Evolutionary conservation across 305 asterid genomes (phyloP).

Genomic region (Salvia sclarea): DNA sequence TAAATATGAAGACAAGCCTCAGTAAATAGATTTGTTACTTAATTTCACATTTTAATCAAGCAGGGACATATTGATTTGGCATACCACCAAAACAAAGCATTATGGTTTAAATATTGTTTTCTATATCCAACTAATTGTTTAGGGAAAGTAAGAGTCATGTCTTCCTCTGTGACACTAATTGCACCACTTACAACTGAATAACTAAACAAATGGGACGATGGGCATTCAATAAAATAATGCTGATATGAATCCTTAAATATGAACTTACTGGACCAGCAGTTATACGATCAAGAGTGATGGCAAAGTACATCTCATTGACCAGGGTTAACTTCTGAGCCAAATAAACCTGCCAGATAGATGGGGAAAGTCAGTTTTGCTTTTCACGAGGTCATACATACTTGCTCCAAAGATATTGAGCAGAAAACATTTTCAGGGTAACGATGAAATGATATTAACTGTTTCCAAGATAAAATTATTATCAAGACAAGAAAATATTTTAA

Average conservation of each 20-base stretch:
- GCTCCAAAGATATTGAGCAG: not conserved
- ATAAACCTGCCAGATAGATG: conserved; percentile 62
- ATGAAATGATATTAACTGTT: not conserved
- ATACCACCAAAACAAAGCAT: not conserved
- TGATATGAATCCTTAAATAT: conserved; percentile 9
- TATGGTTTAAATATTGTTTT: not conserved
- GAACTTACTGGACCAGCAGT: conserved; percentile 97
- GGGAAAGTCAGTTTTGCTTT: not conserved
- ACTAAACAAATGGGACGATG: conserved; percentile 31
- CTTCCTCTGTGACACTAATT: not conserved
- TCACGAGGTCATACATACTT: not conserved
- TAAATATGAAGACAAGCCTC: conserved; percentile 7
- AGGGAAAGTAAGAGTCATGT: not conserved
- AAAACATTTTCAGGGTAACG: not conserved
- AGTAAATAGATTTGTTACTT: not conserved
- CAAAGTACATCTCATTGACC: conserved; percentile 99
- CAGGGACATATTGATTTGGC: not conserved
- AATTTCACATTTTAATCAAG: not conserved
- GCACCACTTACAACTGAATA: not conserved
- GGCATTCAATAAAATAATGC: not conserved
- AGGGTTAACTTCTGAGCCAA: conserved; percentile 84
- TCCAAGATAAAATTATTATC: not conserved
- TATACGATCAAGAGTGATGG: conserved; percentile 91
- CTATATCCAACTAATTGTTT: not conserved
- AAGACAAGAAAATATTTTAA: not conserved